A percentile compares a stretch with the other conserved stretches of the same genome.
Evolutionary conservation across 495 filamentous ascomycete species (phyloP).

Genomic region (Xylaria nigripes): DNA sequence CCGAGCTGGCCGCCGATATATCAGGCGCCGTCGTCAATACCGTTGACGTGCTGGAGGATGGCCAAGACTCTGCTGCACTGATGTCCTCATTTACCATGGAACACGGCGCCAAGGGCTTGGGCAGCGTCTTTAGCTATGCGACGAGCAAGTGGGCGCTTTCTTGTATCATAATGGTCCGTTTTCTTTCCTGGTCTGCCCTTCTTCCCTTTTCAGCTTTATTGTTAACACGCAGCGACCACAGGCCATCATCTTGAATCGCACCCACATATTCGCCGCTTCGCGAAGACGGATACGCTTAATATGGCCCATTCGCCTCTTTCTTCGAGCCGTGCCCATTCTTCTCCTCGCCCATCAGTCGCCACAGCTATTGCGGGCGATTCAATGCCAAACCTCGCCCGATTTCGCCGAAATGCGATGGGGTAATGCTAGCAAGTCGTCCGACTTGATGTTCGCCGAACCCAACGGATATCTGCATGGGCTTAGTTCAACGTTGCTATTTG

Average conservation of each 20-base stretch:
- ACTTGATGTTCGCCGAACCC: slow-evolving; percentile 64
- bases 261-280: slow-evolving; percentile 85
- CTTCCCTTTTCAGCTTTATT: neutral
- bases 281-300: slow-evolving; percentile 63
- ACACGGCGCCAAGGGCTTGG: slow-evolving; percentile 50
- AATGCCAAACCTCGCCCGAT: slow-evolving; percentile 81
- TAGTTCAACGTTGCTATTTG: slow-evolving; percentile 60
- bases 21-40: slow-evolving; percentile 26
- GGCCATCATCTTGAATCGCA: slow-evolving; percentile 82
- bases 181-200: neutral
- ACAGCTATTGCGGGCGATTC: slow-evolving; percentile 69
- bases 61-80: slow-evolving; percentile 32
- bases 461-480: slow-evolving; percentile 63
- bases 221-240: slow-evolving; percentile 24
- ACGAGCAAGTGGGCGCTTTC: slow-evolving; percentile 90
- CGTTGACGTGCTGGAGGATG: slow-evolving; percentile 18
- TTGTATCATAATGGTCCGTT: slow-evolving; percentile 59
- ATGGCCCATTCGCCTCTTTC: slow-evolving; percentile 60
- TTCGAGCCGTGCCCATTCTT: slow-evolving; percentile 70
- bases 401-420: slow-evolving; percentile 69
- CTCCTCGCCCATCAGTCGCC: slow-evolving; percentile 62
- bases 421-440: slow-evolving; percentile 52
- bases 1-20: slow-evolving; percentile 32
- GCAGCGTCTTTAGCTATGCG: slow-evolving; percentile 82
- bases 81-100: slow-evolving; percentile 44